A percentile compares a stretch with the other conserved stretches of the same genome.
Evolutionary conservation across 2,329 filamentous ascomycete genomes (phyloP).

Genomic region (Mycosphaerella arachidis): DNA sequence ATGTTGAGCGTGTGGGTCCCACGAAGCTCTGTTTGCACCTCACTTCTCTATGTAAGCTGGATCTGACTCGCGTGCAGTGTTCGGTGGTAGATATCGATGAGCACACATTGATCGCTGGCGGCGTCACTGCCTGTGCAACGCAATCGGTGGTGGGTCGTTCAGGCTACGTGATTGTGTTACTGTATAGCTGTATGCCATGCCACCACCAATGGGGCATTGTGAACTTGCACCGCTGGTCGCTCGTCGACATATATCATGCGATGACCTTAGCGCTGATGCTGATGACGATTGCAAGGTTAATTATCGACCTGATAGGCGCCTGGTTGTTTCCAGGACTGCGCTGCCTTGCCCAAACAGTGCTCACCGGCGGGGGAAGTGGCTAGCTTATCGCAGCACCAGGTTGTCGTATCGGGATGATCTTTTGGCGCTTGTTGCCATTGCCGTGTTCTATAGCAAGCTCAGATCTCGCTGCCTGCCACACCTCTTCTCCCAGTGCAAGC

Average conservation of each 20-base stretch:
- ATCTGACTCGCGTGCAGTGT: no score
- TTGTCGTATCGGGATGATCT: background rate
- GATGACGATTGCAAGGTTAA: background rate
- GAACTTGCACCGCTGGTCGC: no score
- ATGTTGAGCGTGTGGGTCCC: background rate
- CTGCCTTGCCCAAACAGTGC: conserved; percentile 2
- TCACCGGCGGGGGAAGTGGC: background rate
- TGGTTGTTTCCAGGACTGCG: background rate
- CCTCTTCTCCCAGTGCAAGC: background rate
- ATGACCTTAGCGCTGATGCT: no score
- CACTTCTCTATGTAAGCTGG: background rate
- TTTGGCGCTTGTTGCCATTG: background rate
- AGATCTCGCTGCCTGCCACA: conserved; percentile 1
- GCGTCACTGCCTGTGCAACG: no score
- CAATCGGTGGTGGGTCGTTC: no score
- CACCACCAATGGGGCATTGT: no score
- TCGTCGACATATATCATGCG: no score
- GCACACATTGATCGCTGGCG: no score
- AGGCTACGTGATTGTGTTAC: no score
- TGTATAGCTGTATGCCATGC: no score
- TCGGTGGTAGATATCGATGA: no score
- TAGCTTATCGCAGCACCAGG: background rate
- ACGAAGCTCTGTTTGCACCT: background rate
- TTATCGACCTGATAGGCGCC: background rate
- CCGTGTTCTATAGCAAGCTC: background rate